Evolutionary conservation across 139 green algal genomes (phyloP).

Genomic region (Chlamydomonas sp.): DNA sequence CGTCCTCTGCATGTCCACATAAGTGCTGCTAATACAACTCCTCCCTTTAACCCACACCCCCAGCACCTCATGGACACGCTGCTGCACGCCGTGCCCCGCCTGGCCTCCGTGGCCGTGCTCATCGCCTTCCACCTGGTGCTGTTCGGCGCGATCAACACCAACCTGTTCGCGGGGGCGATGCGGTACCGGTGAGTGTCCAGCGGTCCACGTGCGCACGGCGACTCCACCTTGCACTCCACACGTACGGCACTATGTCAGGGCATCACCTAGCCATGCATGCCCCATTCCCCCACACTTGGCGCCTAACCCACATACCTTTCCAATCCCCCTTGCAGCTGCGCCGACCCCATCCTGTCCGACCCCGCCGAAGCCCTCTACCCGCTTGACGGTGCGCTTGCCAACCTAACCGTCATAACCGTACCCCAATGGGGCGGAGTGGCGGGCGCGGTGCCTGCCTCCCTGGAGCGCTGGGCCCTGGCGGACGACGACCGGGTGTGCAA

Average conservation of each 20-base stretch:
- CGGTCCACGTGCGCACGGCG: neutral
- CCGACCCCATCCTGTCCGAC: too few species aligned
- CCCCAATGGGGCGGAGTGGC: too few species aligned
- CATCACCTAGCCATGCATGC: too few species aligned
- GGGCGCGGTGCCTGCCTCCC: too few species aligned
- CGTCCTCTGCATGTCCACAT: neutral
- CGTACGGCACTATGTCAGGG: neutral
- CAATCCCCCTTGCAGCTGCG: neutral
- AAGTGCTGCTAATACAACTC: neutral
- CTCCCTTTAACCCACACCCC: neutral
- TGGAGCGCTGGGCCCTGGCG: neutral
- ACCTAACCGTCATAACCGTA: too few species aligned
- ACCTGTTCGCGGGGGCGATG: neutral
- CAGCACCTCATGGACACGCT: slow-evolving; percentile 70
- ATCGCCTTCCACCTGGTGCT: slow-evolving; percentile 73
- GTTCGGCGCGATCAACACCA: slow-evolving; percentile 56
- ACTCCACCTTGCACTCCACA: neutral
- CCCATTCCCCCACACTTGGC: too few species aligned
- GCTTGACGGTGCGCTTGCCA: too few species aligned
- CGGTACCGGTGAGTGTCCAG: neutral
- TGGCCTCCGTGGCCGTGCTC: slow-evolving; percentile 75
- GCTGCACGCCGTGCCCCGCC: slow-evolving; percentile 72
- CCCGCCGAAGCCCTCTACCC: too few species aligned
- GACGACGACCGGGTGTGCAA: neutral
- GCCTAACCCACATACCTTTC: neutral